A percentile compares a stretch with the other conserved stretches of the same genome.
phyloP scores from a whole-genome alignment of 1,139 yeast genomes.

The Suhomyces atakaporum region DNA sequence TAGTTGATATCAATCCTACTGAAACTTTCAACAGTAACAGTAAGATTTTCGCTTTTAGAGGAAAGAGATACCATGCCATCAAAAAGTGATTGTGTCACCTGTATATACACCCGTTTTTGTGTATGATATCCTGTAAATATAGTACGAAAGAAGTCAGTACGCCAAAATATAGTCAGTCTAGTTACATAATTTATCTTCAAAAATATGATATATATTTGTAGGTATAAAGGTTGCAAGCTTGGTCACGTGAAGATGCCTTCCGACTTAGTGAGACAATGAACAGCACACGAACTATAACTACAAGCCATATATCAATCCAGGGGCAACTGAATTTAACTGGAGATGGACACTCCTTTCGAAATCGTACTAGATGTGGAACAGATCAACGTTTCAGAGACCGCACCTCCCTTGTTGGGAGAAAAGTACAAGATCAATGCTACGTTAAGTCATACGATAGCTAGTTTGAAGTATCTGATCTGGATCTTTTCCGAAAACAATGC shows the following conservation, averaged over 20 bases:
- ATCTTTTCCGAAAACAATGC: slow-evolving; percentile 22
- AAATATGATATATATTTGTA: no score
- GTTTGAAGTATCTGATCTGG: slow-evolving; percentile 35
- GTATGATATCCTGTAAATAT: slow-evolving; percentile 9
- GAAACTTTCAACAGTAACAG: slow-evolving; percentile 92
- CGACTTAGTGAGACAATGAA: no score
- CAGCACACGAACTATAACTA: slow-evolving; percentile 5
- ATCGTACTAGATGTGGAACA: slow-evolving; percentile 20
- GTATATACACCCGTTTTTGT: slow-evolving; percentile 7
- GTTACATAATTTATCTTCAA: no score
- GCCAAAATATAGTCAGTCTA: no score
- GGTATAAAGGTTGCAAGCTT: no score
- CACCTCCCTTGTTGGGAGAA: not conserved
- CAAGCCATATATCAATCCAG: not conserved
- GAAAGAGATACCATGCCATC: slow-evolving; percentile 92
- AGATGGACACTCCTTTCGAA: slow-evolving; percentile 29
- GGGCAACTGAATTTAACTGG: not conserved
- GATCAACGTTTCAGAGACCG: slow-evolving; percentile 5
- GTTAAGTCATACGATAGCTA: slow-evolving; percentile 23
- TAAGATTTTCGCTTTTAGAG: slow-evolving; percentile 87
- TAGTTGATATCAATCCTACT: slow-evolving; percentile 87
- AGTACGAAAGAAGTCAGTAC: no score
- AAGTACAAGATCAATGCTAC: slow-evolving; percentile 21
- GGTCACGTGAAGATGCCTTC: no score
- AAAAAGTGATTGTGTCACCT: slow-evolving; percentile 22